A percentile compares a stretch with the other conserved stretches of the same genome.
phyloP scores from a whole-genome alignment of 1,284 basidiomycete species.

The Rhizoctonia solani region DNA sequence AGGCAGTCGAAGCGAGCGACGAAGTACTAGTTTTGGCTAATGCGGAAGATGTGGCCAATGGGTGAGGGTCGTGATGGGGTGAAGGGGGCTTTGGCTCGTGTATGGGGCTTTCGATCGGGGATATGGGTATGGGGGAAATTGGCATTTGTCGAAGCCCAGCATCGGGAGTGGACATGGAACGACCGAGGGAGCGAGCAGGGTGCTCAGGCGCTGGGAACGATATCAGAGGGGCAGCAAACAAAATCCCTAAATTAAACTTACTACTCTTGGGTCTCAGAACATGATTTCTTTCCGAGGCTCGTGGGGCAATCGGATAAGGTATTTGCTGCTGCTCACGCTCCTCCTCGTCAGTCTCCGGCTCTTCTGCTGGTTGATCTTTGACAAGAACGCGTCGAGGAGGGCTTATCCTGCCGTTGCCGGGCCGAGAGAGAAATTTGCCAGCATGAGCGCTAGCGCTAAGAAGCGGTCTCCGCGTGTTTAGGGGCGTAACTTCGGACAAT shows the following conservation, averaged over 20 bases:
- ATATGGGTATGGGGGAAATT: not conserved
- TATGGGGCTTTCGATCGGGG: not conserved
- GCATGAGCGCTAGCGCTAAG: constrained; percentile 20
- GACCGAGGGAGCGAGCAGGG: constrained; percentile 1
- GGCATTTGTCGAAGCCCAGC: no score
- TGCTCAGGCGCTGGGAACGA: constrained; percentile 21
- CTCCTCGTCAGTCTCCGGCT: constrained; percentile 24
- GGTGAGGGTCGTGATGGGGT: constrained; percentile 8
- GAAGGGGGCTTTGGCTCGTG: not conserved
- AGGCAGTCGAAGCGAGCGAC: constrained; percentile 14
- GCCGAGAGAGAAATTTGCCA: constrained; percentile 11
- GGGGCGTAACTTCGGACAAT: constrained; percentile 12
- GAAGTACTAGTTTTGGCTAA: constrained; percentile 5
- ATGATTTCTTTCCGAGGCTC: constrained; percentile 10
- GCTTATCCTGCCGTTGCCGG: not conserved
- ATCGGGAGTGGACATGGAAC: constrained; percentile 11
- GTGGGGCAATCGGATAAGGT: constrained; percentile 9
- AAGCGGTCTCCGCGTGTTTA: constrained; percentile 7
- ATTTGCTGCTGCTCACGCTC: not conserved
- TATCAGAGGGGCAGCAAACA: not conserved
- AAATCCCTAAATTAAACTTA: no score
- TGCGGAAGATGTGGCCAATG: not conserved
- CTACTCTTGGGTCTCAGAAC: no score
- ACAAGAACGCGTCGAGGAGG: constrained; percentile 14
- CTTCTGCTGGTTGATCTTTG: constrained; percentile 10